Base-by-base conservation (phyloP, 352 stramenopile genomes). In the Phytophthora ramorum region DNA sequence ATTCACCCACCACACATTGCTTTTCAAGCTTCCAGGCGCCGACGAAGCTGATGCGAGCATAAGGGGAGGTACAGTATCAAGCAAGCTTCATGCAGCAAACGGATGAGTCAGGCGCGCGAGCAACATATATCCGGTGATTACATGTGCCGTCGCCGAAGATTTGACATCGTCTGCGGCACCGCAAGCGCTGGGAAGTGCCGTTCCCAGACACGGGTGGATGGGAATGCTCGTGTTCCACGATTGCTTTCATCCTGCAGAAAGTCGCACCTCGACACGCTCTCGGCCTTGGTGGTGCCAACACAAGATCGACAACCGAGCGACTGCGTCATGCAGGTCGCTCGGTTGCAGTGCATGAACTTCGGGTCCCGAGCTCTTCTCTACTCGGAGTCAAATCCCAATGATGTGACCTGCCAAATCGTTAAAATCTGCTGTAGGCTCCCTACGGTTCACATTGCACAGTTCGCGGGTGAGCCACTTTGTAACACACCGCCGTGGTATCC, bases 181-280 rank as follows among this genome's bases (percentile, higher is more conserved):
- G 38, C 38, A 45, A 13, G 12, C 35, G 17, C 20, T 32, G 43
- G 19, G 20, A 17, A 32, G 19, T 50, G 20, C 3, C 44, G 44
- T 50, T 44, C 32, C 19, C 46, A 56, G 44, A 44, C 22, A 46
- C 37, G 51, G 53, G 19, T 63, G 52, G 52, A 58, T 45, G 26
- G 28, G 50, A n/a, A 5, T 43, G 16, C 19, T 53, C 58, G 41
- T 51, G 34, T 58, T 43, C 22, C 16, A 34, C 12, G 6, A 30
- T 14, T 45, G 6, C 22, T 50, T 49, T 30, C 22, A 22, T 57
- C 35, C 26, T 46, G 43, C 53, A 63, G 60, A 69, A 63, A 63
- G 60, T 63, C 60, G 22, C 12, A 2, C 2, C 14, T 8, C 24
- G 38, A 30, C 52, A 37, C 38, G 38, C 38, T 22, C 17, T 41